A percentile compares a stretch with the other conserved stretches of the same genome.
These are phyloP conservation scores for Ceraceosorus bombacis DNA, from an alignment of 1,284 basidiomycete species.

Conservation along the genomic window DNA sequence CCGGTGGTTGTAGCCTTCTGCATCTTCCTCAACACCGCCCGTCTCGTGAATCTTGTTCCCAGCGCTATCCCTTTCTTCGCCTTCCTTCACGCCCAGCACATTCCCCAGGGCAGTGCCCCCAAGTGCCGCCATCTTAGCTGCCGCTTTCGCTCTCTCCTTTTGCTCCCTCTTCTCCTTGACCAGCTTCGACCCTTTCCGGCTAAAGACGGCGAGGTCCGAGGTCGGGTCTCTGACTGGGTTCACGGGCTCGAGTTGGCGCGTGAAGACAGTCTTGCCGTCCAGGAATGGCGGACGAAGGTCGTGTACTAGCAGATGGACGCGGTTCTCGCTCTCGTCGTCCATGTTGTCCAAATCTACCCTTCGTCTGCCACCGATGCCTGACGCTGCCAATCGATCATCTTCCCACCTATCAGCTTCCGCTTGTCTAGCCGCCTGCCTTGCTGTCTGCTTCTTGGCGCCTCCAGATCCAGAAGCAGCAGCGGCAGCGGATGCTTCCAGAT, in stretches of 20 bases:
- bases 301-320: constrained; percentile 93
- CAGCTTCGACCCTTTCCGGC: constrained; percentile 85
- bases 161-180: constrained; percentile 93
- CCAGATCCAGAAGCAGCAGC: constrained; percentile 11
- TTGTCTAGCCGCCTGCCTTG: constrained; percentile 54
- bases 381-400: constrained; percentile 90
- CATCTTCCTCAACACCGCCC: constrained; percentile 34
- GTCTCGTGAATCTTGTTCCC: constrained; percentile 10
- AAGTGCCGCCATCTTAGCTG: constrained; percentile 84
- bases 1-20: constrained; percentile 58
- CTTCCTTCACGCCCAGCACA: constrained; percentile 92
- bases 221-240: constrained; percentile 90
- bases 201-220: constrained; percentile 89
- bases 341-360: constrained; percentile 72
- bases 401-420: constrained; percentile 98
- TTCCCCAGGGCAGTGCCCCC: constrained; percentile 91
- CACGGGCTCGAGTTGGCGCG: constrained; percentile 91
- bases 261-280: constrained; percentile 90
- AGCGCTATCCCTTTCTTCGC: constrained; percentile 58
- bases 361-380: constrained; percentile 75
- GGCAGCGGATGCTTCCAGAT: constrained; percentile 55
- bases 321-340: constrained; percentile 80
- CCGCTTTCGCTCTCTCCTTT: constrained; percentile 66
- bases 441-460: constrained; percentile 39
- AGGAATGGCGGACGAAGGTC: constrained; percentile 96